phyloP scores from a whole-genome alignment of 768 basidiomycete genomes.

The Leccinellum albellum region DNA sequence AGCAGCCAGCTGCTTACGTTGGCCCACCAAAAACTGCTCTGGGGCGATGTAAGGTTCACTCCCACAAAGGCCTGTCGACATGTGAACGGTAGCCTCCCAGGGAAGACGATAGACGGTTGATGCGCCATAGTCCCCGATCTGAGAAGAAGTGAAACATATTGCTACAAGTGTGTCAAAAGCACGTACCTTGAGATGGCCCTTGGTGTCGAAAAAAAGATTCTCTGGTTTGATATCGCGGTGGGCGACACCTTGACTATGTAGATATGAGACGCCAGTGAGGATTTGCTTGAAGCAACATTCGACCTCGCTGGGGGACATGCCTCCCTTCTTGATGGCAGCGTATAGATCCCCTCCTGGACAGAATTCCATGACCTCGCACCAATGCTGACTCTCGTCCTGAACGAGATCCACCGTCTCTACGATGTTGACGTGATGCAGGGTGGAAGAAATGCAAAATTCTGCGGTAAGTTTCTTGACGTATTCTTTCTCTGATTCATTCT shows the following conservation, averaged over 20 bases:
- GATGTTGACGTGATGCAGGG: slow-evolving; percentile 88
- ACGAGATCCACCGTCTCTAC: slow-evolving; percentile 99
- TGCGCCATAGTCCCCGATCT: slow-evolving; percentile 98
- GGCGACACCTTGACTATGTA: slow-evolving; percentile 95
- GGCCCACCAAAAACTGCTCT: slow-evolving; percentile 91
- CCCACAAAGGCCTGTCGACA: slow-evolving; percentile 95
- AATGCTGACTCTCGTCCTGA: slow-evolving; percentile 94
- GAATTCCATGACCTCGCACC: slow-evolving; percentile 99
- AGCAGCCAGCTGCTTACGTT: slow-evolving; percentile 68
- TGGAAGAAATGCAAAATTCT: slow-evolving; percentile 98
- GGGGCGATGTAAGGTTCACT: slow-evolving; percentile 99
- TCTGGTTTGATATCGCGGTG: slow-evolving; percentile 99
- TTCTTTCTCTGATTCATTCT: slow-evolving; percentile 98
- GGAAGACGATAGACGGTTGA: slow-evolving; percentile 98
- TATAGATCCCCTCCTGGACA: slow-evolving; percentile 98
- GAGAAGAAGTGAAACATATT: slow-evolving; percentile 16
- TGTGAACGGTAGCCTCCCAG: slow-evolving; percentile 95
- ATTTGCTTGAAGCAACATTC: slow-evolving; percentile 99
- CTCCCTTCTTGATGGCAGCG: slow-evolving; percentile 97
- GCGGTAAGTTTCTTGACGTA: slow-evolving; percentile 99
- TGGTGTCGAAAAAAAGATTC: slow-evolving; percentile 90
- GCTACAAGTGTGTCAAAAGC: neutral
- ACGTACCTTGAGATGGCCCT: slow-evolving; percentile 88
- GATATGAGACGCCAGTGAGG: slow-evolving; percentile 79
- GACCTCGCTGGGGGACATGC: slow-evolving; percentile 87